Evolutionary conservation across 1,139 yeast species (phyloP).

Genomic region (Suhomyces yuchorum): DNA sequence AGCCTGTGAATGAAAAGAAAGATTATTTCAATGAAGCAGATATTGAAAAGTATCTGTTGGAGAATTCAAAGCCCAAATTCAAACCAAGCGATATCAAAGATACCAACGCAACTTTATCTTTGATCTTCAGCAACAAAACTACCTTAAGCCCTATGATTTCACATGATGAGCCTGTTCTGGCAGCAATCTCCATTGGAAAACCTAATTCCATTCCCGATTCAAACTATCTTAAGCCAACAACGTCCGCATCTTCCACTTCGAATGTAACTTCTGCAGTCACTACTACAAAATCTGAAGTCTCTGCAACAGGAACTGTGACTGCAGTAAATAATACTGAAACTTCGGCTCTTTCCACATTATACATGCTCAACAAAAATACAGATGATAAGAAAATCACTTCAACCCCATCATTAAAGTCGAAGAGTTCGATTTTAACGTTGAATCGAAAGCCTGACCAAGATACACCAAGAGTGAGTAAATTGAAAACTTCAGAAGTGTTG

Average conservation of each 20-base stretch:
- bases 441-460: background rate
- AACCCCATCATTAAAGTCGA: constrained; percentile 7
- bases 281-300: constrained; percentile 32
- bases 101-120: constrained; percentile 29
- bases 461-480: background rate
- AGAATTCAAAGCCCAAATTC: constrained; percentile 4
- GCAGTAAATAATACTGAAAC: constrained; percentile 26
- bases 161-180: constrained; percentile 1
- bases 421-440: constrained; percentile 5
- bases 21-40: constrained; percentile 16
- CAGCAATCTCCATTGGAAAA: constrained; percentile 3
- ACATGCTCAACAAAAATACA: constrained; percentile 40
- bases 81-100: constrained; percentile 18
- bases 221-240: background rate
- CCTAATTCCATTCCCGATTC: background rate
- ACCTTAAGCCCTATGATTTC: constrained; percentile 19
- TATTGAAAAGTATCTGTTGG: constrained; percentile 13
- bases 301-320: constrained; percentile 44
- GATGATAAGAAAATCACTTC: constrained; percentile 26
- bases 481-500: background rate
- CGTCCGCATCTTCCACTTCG: background rate
- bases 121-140: constrained; percentile 27
- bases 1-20: constrained; percentile 23
- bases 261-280: constrained; percentile 22
- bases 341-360: constrained; percentile 45